A percentile compares a stretch with the other conserved stretches of the same genome.
phyloP scores from a whole-genome alignment of 2,329 filamentous ascomycete genomes.

The Monilinia polystroma region DNA sequence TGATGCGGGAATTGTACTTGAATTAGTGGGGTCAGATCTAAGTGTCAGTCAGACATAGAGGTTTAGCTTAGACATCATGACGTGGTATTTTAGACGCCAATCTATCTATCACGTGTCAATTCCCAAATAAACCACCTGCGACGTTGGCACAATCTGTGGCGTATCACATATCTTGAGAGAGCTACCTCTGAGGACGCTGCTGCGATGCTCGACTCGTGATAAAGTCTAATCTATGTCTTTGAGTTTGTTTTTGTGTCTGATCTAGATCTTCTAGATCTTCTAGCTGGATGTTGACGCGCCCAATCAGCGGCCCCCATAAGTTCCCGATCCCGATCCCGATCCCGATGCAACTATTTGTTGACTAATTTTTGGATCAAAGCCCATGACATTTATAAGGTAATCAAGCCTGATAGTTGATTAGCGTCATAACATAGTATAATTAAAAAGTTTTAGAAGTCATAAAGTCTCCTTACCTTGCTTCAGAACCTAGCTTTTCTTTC shows the following conservation, averaged over 20 bases:
- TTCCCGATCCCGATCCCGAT: constrained; percentile 19
- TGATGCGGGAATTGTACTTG: constrained; percentile 6
- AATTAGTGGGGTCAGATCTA: background rate
- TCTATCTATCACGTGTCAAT: constrained; percentile 6
- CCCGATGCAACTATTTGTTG: constrained; percentile 33
- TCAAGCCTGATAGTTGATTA: constrained; percentile 51
- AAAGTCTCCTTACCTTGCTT: constrained; percentile 68
- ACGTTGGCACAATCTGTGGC: background rate
- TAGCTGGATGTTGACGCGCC: background rate
- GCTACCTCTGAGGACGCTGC: background rate
- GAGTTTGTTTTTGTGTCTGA: background rate
- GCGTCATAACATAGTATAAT: constrained; percentile 10
- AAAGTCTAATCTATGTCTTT: constrained; percentile 7
- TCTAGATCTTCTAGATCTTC: background rate
- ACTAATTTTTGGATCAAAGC: constrained; percentile 39
- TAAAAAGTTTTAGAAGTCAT: constrained; percentile 18
- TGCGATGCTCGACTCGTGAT: background rate
- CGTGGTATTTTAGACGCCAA: background rate
- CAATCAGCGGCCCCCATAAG: constrained; percentile 28
- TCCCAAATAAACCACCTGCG: background rate
- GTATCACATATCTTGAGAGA: background rate
- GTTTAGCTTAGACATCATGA: constrained; percentile 5
- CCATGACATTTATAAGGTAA: constrained; percentile 63
- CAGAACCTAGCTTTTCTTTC: constrained; percentile 64
- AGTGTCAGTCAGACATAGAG: constrained; percentile 1